phyloP scores from a whole-genome alignment of 169 alveolate species.

The Babesia sp. region DNA sequence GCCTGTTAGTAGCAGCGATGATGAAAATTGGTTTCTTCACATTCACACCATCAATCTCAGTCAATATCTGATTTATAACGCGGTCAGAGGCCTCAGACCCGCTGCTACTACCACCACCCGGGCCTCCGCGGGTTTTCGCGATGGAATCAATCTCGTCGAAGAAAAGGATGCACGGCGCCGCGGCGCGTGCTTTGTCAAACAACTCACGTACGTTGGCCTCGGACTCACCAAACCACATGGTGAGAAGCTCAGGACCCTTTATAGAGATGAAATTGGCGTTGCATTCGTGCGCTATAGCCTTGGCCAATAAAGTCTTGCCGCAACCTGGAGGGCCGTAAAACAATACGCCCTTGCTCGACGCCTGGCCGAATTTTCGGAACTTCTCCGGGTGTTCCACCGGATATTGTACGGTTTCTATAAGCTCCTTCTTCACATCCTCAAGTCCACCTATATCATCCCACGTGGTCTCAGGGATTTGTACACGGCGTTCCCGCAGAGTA shows the following conservation, averaged over 20 bases:
- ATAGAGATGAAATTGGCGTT: slow-evolving; percentile 85
- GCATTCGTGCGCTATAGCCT: slow-evolving; percentile 90
- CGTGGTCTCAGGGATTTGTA: slow-evolving; percentile 90
- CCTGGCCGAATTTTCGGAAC: slow-evolving; percentile 79
- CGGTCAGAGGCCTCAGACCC: slow-evolving; percentile 94
- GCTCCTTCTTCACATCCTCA: slow-evolving; percentile 84
- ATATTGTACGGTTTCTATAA: slow-evolving; percentile 78
- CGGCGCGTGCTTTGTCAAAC: slow-evolving; percentile 83
- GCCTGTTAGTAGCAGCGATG: slow-evolving; percentile 94
- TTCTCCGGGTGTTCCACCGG: slow-evolving; percentile 81
- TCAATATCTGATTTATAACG: slow-evolving; percentile 89
- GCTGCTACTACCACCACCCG: slow-evolving; percentile 69
- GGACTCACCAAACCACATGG: slow-evolving; percentile 84
- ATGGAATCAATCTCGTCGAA: slow-evolving; percentile 99
- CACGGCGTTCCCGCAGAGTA: slow-evolving; percentile 90
- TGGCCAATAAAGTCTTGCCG: slow-evolving; percentile 92
- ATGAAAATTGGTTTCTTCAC: slow-evolving; percentile 89
- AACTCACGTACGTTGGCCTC: slow-evolving; percentile 80
- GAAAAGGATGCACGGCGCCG: slow-evolving; percentile 89
- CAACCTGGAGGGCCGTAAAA: slow-evolving; percentile 94
- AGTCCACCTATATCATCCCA: slow-evolving; percentile 94
- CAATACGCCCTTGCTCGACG: slow-evolving; percentile 82
- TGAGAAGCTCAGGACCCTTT: slow-evolving; percentile 81
- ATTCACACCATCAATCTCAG: slow-evolving; percentile 94
- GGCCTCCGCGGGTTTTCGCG: slow-evolving; percentile 87